phyloP scores from a whole-genome alignment of 345 rosid species.

The Corchorus capsularis region DNA sequence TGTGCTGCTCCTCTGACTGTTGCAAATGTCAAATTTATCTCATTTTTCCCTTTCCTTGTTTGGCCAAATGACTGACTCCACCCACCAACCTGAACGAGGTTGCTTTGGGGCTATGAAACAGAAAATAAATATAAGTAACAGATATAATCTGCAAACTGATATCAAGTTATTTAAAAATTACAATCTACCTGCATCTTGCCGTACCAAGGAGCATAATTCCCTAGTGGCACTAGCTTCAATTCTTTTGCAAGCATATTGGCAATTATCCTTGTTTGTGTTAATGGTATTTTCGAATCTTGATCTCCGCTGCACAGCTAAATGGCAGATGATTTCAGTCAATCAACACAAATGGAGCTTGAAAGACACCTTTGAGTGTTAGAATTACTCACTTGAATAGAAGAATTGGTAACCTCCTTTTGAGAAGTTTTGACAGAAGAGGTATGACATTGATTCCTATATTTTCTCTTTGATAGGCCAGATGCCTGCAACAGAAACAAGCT shows the following conservation, averaged over 20 bases:
- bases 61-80: constrained; percentile 13
- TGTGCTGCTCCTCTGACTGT: constrained; percentile 3
- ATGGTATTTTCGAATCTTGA: constrained; percentile 13
- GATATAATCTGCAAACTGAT: too few species aligned
- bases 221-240: not conserved
- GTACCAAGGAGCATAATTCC: constrained; percentile 8
- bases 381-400: constrained; percentile 7
- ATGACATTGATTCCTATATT: not conserved
- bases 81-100: not conserved
- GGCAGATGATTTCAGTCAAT: not conserved
- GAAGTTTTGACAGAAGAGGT: constrained; percentile 13
- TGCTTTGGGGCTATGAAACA: not conserved
- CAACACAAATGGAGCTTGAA: not conserved
- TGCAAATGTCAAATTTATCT: not conserved
- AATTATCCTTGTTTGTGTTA: constrained; percentile 9
- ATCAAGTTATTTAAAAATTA: too few species aligned
- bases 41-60: not conserved
- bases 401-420: not conserved
- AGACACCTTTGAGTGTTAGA: not conserved
- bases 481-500: not conserved
- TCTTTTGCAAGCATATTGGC: constrained; percentile 7
- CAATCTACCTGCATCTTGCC: not conserved
- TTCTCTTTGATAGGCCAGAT: constrained; percentile 2
- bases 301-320: not conserved
- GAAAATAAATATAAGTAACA: not conserved